Conservation (phyloP, 2,329 filamentous ascomycete species). For the Colletotrichum australisinense region DNA sequence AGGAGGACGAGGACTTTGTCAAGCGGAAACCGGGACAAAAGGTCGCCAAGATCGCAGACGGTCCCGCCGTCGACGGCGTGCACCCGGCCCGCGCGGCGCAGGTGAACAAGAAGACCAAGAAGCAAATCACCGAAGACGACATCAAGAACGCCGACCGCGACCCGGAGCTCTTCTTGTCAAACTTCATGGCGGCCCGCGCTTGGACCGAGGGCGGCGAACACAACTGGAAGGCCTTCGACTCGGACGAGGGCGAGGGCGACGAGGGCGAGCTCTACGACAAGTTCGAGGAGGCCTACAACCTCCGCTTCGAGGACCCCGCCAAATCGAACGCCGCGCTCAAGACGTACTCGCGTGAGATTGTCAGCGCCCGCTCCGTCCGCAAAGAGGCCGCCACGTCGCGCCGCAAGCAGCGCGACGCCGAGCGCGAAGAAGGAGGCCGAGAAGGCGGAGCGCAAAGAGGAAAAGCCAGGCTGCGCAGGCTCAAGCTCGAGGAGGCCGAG, state of each 20-base stretch:
- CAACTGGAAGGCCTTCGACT: conserved; percentile 86
- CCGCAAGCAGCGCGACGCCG: conserved; percentile 81
- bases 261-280: conserved; percentile 73
- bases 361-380: conserved; percentile 84
- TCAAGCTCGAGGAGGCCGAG: conserved; percentile 93
- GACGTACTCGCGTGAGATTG: conserved; percentile 89
- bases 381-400: conserved; percentile 83
- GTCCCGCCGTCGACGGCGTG: conserved; percentile 53
- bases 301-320: conserved; percentile 92
- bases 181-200: conserved; percentile 91
- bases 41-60: conserved; percentile 32
- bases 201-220: conserved; percentile 79
- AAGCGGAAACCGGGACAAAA: conserved; percentile 73
- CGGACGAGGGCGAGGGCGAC: conserved; percentile 86
- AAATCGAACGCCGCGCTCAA: conserved; percentile 89
- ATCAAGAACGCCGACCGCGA: conserved; percentile 85
- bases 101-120: conserved; percentile 56
- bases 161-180: conserved; percentile 92
- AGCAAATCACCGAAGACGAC: conserved; percentile 65
- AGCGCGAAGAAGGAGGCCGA: conserved; percentile 83
- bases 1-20: conserved; percentile 77
- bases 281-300: conserved; percentile 93
- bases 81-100: conserved; percentile 65
- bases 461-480: conserved; percentile 86
- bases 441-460: conserved; percentile 79